These are phyloP conservation scores for Emergomyces pasteurianus DNA, from an alignment of 2,329 filamentous ascomycete species.

Conservation along the genomic window DNA sequence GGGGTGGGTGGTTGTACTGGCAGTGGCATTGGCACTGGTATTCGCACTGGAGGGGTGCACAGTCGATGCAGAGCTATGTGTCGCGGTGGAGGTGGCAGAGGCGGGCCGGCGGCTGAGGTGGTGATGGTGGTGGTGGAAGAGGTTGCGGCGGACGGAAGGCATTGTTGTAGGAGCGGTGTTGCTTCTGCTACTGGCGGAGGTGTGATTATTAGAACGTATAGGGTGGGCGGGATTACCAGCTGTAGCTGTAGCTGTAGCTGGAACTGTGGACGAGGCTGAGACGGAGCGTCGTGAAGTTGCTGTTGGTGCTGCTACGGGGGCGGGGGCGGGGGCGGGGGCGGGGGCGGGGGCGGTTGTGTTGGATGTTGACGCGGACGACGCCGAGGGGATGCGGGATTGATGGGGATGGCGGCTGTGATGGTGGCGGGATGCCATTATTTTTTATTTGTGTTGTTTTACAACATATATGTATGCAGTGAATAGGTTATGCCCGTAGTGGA, in stretches of 20 bases:
- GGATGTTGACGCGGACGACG: conserved; percentile 14
- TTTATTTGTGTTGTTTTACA: background rate
- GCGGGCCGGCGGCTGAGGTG: conserved; percentile 33
- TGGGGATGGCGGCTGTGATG: background rate
- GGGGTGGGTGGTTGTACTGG: background rate
- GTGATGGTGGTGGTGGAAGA: conserved; percentile 33
- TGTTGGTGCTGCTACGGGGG: conserved; percentile 16
- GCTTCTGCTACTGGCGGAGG: background rate
- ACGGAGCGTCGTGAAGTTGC: background rate
- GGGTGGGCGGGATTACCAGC: background rate
- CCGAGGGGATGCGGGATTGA: background rate
- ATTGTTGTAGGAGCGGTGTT: conserved; percentile 10
- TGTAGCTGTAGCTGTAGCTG: background rate
- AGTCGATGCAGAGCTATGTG: background rate
- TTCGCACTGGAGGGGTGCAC: background rate
- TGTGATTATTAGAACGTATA: background rate
- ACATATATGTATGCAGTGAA: background rate
- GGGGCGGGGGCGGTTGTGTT: conserved; percentile 30
- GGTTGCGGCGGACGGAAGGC: conserved; percentile 32
- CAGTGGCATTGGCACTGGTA: background rate
- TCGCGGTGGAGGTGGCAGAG: conserved; percentile 11
- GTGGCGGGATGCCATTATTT: background rate
- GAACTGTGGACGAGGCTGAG: background rate
- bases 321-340: conserved; percentile 35
- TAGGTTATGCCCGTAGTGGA: background rate